These are phyloP conservation scores for Solanum ossicruentum DNA, from an alignment of 257 asterid species.

Conservation along the genomic window DNA sequence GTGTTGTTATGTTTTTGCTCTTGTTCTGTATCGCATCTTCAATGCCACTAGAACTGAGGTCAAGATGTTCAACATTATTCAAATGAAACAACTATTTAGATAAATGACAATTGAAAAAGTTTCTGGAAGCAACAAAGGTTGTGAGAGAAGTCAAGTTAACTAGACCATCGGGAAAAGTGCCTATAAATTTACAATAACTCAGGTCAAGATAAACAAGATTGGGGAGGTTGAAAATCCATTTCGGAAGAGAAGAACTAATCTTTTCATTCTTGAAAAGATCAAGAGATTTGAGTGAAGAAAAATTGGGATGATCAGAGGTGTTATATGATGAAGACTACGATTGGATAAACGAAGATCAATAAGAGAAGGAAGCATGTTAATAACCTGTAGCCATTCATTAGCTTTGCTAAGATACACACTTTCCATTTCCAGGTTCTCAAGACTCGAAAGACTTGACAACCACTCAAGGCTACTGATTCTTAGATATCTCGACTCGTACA, in stretches of 20 bases:
- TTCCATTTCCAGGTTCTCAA: too few relatives aligned
- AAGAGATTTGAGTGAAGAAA: not conserved
- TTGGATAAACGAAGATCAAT: too few relatives aligned
- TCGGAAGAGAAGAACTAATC: too few relatives aligned
- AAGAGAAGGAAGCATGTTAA: too few relatives aligned
- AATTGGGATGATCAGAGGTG: not conserved
- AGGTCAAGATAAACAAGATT: conserved; percentile 1
- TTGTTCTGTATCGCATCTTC: too few relatives aligned
- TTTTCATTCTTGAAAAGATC: not conserved
- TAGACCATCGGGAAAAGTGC: conserved; percentile 25
- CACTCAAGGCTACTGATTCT: too few relatives aligned
- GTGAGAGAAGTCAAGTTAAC: conserved; percentile 20
- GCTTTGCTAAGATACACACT: too few relatives aligned
- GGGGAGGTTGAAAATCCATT: not conserved
- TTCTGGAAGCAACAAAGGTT: conserved; percentile 16
- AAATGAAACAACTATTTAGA: conserved; percentile 33
- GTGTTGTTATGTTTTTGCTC: too few relatives aligned
- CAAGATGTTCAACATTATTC: conserved; percentile 5
- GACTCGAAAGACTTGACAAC: too few relatives aligned
- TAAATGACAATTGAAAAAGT: not conserved
- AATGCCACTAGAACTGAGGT: not conserved
- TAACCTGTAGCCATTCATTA: too few relatives aligned
- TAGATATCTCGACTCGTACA: too few relatives aligned
- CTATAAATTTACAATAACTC: conserved; percentile 19
- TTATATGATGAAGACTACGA: too few relatives aligned